Percentiles rank a stretch among this genome's conserved stretches.
phyloP scores from a whole-genome alignment of 2,329 filamentous ascomycete species.

The Hirsutella minnesotensis region DNA sequence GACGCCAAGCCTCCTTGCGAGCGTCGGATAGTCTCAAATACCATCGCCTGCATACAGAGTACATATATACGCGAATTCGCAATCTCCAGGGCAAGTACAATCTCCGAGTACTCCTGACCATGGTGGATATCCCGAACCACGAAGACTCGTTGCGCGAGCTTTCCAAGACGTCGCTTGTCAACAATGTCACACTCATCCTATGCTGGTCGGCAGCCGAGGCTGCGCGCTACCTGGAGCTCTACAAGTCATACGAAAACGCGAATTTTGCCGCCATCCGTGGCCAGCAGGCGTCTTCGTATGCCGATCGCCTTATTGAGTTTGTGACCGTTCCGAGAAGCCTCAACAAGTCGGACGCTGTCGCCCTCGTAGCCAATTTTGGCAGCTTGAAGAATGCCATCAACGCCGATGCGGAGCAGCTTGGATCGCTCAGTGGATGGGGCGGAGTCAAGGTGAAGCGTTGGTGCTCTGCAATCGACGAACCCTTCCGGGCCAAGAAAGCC shows the following conservation, averaged over 20 bases:
- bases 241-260: slow-evolving; percentile 88
- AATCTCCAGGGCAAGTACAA: slow-evolving; percentile 76
- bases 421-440: slow-evolving; percentile 82
- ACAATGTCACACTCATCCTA: slow-evolving; percentile 82
- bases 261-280: slow-evolving; percentile 70
- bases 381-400: slow-evolving; percentile 80
- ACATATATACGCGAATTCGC: slow-evolving; percentile 89
- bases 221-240: slow-evolving; percentile 84
- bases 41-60: slow-evolving; percentile 92
- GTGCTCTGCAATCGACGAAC: slow-evolving; percentile 71
- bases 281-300: slow-evolving; percentile 71
- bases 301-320: slow-evolving; percentile 82
- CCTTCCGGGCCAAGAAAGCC: slow-evolving; percentile 66
- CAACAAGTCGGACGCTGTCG: slow-evolving; percentile 90
- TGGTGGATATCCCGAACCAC: slow-evolving; percentile 93
- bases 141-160: slow-evolving; percentile 83
- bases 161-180: slow-evolving; percentile 83
- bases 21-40: slow-evolving; percentile 68
- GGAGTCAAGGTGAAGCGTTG: slow-evolving; percentile 88
- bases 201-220: slow-evolving; percentile 94
- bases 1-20: background rate
- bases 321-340: slow-evolving; percentile 80
- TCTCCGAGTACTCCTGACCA: slow-evolving; percentile 72
- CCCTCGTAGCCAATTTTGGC: slow-evolving; percentile 83
- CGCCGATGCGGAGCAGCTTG: slow-evolving; percentile 74